phyloP scores from a whole-genome alignment of 495 filamentous ascomycete genomes.

The Amphirosellinia nigrospora region DNA sequence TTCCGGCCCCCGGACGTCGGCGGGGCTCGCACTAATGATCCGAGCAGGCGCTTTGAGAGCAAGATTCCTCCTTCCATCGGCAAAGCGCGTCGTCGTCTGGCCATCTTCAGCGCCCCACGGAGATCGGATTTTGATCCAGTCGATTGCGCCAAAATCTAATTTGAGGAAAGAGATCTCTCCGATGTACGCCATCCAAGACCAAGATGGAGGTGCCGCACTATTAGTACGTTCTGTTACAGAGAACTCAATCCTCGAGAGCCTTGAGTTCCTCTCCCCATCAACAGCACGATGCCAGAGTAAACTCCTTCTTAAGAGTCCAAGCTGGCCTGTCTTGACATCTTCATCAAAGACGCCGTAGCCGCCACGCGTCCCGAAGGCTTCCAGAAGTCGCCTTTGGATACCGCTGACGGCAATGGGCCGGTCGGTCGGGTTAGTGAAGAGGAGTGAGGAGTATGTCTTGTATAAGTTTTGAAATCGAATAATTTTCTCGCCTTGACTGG shows the following conservation, averaged over 20 bases:
- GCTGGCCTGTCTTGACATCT: neutral
- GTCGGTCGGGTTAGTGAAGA: conserved; percentile 21
- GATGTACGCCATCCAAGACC: neutral
- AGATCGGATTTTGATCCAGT: neutral
- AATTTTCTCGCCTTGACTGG: conserved; percentile 22
- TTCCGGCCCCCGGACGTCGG: neutral
- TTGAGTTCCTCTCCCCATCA: neutral
- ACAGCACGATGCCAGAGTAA: neutral
- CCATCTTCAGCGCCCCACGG: neutral
- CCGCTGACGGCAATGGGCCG: neutral
- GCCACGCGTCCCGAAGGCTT: neutral
- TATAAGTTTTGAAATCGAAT: conserved; percentile 36
- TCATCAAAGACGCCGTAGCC: neutral
- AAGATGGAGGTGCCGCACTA: neutral
- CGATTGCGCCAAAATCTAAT: neutral
- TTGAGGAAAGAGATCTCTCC: neutral
- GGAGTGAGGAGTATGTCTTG: conserved; percentile 36
- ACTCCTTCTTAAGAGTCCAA: neutral
- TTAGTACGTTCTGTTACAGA: no score
- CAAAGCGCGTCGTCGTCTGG: neutral
- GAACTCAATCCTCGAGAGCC: neutral
- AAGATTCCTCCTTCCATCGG: neutral
- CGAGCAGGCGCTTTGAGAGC: no score
- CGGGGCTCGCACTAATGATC: no score
- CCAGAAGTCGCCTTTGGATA: neutral